Evolutionary conservation across 2,329 filamentous ascomycete species (phyloP), one percentile per base, ranked within the genome.

Genomic region (Fusarium humuli): DNA sequence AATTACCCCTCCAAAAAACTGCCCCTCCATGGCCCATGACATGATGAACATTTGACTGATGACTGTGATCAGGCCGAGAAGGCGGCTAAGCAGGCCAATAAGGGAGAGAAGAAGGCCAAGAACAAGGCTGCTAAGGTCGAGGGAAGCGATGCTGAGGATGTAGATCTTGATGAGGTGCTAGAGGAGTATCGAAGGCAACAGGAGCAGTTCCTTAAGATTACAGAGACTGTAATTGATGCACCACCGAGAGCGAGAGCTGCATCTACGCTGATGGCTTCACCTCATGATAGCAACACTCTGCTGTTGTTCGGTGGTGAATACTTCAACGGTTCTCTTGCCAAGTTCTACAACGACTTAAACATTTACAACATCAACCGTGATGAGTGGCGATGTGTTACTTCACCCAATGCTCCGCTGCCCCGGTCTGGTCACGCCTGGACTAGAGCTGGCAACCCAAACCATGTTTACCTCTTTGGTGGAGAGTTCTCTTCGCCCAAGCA

Each of bases 401-500:
- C 91, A 67, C 94, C 94, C 6, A 99, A 99, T 79, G 92, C 92
- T 14, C 96, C 96, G 2, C 85, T 98, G 37, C 96, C 96, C 14
- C 87, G 96, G 65, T 95, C 92, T 65, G 96, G 96, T 4, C 96
- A 98, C 85, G 95, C 96, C 18, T 98, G 94, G 94, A 97, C 93
- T 75, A 88, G 94, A 62, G 94, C 93, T 61, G 93, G 92, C 49
- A 97, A 98, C 80, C 85, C 91, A 18, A 92, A 91, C 68, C 90
- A 92, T 34, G 88, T 98, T 55, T 99, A 97, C 79, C 83, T 99
- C 18, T 98, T 98, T 77, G 96, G 96, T 70, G 96, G 95, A 66
- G 96, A 99, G 81, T 99, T 99, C 80, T 97, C 93, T 61, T 95
- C 92, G 29, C 96, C 96, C 4, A 98, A 98, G 79, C 96, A 98